Base-by-base conservation (phyloP, 441 rosid species). In the Mallotus japonicus region DNA sequence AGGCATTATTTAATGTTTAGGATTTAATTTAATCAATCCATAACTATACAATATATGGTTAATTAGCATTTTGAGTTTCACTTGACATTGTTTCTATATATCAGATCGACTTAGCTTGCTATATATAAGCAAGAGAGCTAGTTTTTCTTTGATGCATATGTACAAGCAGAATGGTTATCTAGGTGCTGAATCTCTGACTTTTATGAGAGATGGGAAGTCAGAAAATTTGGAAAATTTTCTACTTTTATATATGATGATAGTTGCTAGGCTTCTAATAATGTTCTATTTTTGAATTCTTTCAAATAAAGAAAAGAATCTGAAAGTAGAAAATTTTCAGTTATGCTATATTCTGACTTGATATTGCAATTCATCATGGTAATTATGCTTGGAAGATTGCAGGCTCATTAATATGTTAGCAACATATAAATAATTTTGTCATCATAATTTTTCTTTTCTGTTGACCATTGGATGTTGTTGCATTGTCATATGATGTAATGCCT, bases 401-500 rank as follows among this genome's bases (percentile, higher is more conserved):
- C 40, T 34, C 55, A 8, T 55, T 16, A 19, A 17, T 19, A 20
- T 24, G 12, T 60, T 11, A 53, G 37, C 44, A 22, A 4, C 34
- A 58, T 40, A 68, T 69, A 20, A 46, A 37, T 37, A 37, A 37
- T 37, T 37, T 37, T 37, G 40, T 37, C 40, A 37, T 37, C 40
- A 37, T 37, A 37, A 37, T 37, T 37, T 20, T 57, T 22, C 3
- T 57, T 68, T 67, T 53, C 28, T 49, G 1, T 6, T 37, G 40
- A 37, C 6, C 40, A 37, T 64, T 70, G 9, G 7, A 42, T 42
- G 46, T 5, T 6, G 0, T 1, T 44, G 49, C 9, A 44, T 44
- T 55, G 70, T 63, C 69, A 71, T 63, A 71, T 24, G 44, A 69
- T 71, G n/a, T 50, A 44, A 42, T 51, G 4, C 19, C 6, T 13